phyloP scores from a whole-genome alignment of 257 asterid genomes.

The Jacaranda copaia region DNA sequence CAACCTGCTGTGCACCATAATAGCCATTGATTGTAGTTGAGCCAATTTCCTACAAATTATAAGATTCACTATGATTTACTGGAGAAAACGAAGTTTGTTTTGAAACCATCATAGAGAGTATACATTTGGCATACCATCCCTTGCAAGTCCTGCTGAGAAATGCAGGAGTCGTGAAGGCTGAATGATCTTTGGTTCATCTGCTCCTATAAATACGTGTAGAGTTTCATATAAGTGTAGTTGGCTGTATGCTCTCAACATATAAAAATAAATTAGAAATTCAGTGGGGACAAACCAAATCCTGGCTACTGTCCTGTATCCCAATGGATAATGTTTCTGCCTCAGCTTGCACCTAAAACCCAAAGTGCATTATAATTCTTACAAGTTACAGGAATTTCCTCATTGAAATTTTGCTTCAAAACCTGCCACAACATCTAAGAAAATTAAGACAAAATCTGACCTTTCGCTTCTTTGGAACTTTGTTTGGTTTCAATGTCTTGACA shows the following conservation, averaged over 20 bases:
- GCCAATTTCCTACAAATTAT: constrained; percentile 37
- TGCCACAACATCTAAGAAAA: not conserved
- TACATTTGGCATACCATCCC: constrained; percentile 41
- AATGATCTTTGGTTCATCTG: constrained; percentile 40
- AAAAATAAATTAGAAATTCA: constrained; percentile 25
- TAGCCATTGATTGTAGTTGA: constrained; percentile 37
- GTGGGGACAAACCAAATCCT: constrained; percentile 41
- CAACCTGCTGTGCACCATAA: constrained; percentile 39
- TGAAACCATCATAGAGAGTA: constrained; percentile 15
- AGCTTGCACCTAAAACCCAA: constrained; percentile 38
- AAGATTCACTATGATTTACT: constrained; percentile 18
- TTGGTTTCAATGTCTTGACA: constrained; percentile 36
- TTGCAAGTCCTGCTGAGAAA: constrained; percentile 44
- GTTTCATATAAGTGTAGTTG: constrained; percentile 21
- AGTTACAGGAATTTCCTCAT: not conserved
- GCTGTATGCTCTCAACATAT: constrained; percentile 6
- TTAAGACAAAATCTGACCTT: constrained; percentile 39
- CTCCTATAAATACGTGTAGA: constrained; percentile 36
- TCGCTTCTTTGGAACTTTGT: constrained; percentile 40
- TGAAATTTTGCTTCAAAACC: not conserved
- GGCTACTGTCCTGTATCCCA: constrained; percentile 40
- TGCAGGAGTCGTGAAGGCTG: constrained; percentile 35
- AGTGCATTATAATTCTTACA: constrained; percentile 14
- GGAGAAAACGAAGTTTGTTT: constrained; percentile 2
- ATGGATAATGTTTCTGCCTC: constrained; percentile 38